phyloP scores from a whole-genome alignment of 2,329 filamentous ascomycete species.

The Diaporthe australafricana region DNA sequence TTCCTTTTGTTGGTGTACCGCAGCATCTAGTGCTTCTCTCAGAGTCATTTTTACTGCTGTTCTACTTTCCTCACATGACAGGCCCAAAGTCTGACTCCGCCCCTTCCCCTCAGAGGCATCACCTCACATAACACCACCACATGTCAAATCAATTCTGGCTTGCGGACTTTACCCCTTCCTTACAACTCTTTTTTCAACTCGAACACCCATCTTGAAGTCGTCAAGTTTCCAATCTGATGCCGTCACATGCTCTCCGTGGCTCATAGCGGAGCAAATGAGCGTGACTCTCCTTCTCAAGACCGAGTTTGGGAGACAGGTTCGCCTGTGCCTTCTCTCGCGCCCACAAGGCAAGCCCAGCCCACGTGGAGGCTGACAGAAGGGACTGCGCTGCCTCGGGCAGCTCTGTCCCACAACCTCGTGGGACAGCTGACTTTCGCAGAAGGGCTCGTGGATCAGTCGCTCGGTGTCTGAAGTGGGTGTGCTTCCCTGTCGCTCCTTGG shows the following conservation, averaged over 20 bases:
- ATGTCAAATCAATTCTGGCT: neutral
- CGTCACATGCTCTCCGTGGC: too few relatives aligned
- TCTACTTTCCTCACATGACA: neutral
- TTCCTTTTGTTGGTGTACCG: neutral
- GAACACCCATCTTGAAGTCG: too few relatives aligned
- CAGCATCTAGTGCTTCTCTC: neutral
- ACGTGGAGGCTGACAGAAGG: too few relatives aligned
- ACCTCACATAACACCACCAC: neutral
- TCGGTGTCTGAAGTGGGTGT: neutral
- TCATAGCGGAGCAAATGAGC: too few relatives aligned
- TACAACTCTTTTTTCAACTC: too few relatives aligned
- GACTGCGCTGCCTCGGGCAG: neutral
- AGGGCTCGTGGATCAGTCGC: neutral
- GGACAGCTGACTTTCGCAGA: too few relatives aligned
- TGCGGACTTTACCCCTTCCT: neutral
- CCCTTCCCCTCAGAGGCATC: neutral
- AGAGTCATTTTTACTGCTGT: neutral
- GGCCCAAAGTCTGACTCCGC: too few relatives aligned
- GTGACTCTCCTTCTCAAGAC: too few relatives aligned
- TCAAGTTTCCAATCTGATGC: too few relatives aligned
- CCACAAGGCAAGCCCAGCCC: neutral
- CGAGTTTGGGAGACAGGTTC: too few relatives aligned
- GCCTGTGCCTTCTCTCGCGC: neutral
- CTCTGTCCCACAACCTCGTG: neutral
- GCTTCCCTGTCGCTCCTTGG: neutral